A percentile compares a stretch with the other conserved stretches of the same genome.
Conservation (phyloP, 164 flowering plant species). For the Dillenia turbinata region DNA sequence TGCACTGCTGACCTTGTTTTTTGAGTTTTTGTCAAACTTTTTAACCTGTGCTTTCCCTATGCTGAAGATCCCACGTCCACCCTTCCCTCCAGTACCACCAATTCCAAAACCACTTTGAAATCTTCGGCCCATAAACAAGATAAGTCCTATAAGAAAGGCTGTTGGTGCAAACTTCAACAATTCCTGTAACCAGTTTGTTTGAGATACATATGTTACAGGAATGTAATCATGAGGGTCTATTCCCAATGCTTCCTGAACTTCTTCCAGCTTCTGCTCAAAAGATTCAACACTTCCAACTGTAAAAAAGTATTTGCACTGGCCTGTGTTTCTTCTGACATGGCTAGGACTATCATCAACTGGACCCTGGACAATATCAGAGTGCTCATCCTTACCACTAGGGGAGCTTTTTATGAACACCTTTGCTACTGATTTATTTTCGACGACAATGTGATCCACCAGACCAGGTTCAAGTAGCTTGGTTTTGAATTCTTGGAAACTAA, state of each 20-base stretch:
- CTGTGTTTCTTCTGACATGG: conserved; percentile 27
- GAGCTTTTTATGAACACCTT: conserved; percentile 65
- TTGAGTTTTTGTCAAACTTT: conserved; percentile 85
- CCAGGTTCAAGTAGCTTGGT: conserved; percentile 91
- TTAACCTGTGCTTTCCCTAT: conserved; percentile 90
- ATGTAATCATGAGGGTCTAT: conserved; percentile 79
- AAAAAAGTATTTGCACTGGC: conserved; percentile 75
- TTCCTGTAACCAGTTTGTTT: conserved; percentile 82
- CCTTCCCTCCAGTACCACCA: conserved; percentile 72
- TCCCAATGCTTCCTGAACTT: conserved; percentile 84
- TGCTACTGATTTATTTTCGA: conserved; percentile 83
- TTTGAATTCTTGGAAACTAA: conserved; percentile 88
- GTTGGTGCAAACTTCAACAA: conserved; percentile 77
- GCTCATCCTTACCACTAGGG: conserved; percentile 27
- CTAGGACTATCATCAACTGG: conserved; percentile 26
- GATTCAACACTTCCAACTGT: conserved; percentile 90
- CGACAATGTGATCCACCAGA: conserved; percentile 77
- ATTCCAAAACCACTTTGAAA: conserved; percentile 82
- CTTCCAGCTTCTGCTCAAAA: conserved; percentile 94
- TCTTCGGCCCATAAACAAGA: conserved; percentile 65
- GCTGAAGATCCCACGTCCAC: conserved; percentile 85
- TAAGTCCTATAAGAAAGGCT: conserved; percentile 55
- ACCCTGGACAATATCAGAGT: conserved; percentile 41
- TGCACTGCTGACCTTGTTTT: conserved; percentile 59
- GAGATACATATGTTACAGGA: conserved; percentile 78